Evolutionary conservation across 345 rosid species (phyloP).

Genomic region (Brassica cretica): DNA sequence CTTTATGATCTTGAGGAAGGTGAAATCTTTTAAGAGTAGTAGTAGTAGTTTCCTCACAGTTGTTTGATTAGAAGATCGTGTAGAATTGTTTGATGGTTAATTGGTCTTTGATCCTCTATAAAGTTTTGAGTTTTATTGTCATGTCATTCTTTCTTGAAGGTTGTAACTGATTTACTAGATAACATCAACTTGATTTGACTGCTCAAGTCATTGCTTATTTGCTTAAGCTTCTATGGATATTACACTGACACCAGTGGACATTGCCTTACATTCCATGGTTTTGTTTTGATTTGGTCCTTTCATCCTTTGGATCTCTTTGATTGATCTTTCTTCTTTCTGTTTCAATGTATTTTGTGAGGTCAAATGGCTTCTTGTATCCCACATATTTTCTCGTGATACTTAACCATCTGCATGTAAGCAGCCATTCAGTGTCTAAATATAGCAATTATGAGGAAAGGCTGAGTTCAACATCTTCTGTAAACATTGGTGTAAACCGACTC

Average conservation of each 20-base stretch:
- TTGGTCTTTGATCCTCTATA: too few species aligned
- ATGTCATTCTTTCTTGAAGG: not conserved
- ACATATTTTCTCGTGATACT: not conserved
- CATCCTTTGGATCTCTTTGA: not conserved
- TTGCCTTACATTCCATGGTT: not conserved
- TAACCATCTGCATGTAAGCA: too few species aligned
- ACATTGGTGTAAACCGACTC: not conserved
- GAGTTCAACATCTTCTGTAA: too few species aligned
- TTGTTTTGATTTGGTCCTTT: constrained; percentile 10
- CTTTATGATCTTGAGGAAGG: too few species aligned
- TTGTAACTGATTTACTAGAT: not conserved
- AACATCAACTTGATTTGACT: not conserved
- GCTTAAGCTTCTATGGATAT: not conserved
- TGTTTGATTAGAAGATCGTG: too few species aligned
- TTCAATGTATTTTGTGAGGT: not conserved
- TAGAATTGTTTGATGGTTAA: too few species aligned
- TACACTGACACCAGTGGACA: not conserved
- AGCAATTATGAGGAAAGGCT: not conserved
- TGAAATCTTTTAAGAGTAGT: too few species aligned
- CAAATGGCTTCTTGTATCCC: not conserved
- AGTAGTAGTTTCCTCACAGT: too few species aligned
- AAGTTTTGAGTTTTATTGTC: too few species aligned
- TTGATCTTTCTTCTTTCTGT: not conserved
- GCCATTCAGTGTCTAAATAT: too few species aligned
- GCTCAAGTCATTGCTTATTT: not conserved